Conservation (phyloP, 1,284 basidiomycete species). For the Ganoderma boninense region DNA sequence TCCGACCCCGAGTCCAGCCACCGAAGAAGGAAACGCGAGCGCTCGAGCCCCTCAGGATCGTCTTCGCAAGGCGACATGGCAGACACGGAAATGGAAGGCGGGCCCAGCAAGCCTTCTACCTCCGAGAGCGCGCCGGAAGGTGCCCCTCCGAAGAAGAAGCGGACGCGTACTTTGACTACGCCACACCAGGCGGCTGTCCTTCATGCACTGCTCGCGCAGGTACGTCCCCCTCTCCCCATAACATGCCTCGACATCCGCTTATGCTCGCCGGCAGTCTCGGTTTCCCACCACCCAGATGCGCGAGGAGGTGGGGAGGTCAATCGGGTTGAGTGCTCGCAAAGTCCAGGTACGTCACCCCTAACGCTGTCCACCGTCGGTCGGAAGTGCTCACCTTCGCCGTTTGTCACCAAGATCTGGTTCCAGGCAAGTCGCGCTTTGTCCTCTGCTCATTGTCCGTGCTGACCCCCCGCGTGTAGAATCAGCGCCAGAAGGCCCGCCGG, state of each 20-base stretch:
- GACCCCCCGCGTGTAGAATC: slow-evolving; percentile 61
- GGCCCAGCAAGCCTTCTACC: slow-evolving; percentile 34
- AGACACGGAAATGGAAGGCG: slow-evolving; percentile 44
- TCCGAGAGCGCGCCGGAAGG: slow-evolving; percentile 34
- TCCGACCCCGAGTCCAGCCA: slow-evolving; percentile 26
- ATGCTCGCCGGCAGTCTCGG: slow-evolving; percentile 64
- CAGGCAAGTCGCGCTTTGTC: slow-evolving; percentile 59
- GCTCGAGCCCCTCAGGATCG: slow-evolving; percentile 42
- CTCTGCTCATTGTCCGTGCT: slow-evolving; percentile 23
- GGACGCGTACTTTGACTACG: slow-evolving; percentile 83
- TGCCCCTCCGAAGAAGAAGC: slow-evolving; percentile 71
- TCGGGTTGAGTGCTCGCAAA: slow-evolving; percentile 85
- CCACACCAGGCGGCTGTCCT: slow-evolving; percentile 85
- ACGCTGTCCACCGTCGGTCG: slow-evolving; percentile 4
- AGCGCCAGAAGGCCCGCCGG: slow-evolving; percentile 81
- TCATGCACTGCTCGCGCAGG: slow-evolving; percentile 82
- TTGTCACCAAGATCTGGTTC: slow-evolving; percentile 77
- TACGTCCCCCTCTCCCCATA: slow-evolving; percentile 40
- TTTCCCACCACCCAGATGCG: slow-evolving; percentile 87
- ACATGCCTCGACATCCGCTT: neutral
- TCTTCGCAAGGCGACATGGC: slow-evolving; percentile 46
- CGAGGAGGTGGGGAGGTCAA: slow-evolving; percentile 83
- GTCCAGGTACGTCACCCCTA: slow-evolving; percentile 71
- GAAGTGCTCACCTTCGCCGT: slow-evolving; percentile 35
- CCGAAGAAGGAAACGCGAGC: slow-evolving; percentile 29